Evolutionary conservation across 164 flowering plant species (phyloP), one percentile per base, ranked within the genome.

Genomic region (Chloranthus sessilifolius): DNA sequence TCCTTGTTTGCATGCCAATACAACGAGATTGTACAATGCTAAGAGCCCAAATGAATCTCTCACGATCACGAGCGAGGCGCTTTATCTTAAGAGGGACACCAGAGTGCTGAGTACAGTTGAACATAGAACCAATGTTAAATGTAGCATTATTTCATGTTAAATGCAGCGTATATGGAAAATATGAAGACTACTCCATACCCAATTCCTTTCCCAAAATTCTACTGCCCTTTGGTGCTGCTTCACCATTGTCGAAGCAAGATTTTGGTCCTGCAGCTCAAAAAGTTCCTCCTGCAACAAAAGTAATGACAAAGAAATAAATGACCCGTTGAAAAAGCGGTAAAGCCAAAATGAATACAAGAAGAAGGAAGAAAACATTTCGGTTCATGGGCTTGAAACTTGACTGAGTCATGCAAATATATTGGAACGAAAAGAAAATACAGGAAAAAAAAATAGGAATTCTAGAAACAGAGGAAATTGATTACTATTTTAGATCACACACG

Each of bases 11-110:
- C 74, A 81, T 44, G 70, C 68, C 75, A 42, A 83, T 83, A 66
- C 88, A 80, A 43, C 96, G 85, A 53, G 98, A 74, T 60, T 88
- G 98, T 35, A 83, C 96, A 49, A 91, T 82, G 49, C 86, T 69
- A 54, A 85, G 54, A 20, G 96, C 98, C 98, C 98, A 91, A 44
- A 83, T 73, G 71, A 91, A 88, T 70, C 95, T 85, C 53, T 91
- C 85, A 29, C 92, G 83, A 40, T 91, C 92, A 47, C 72, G 81
- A 58, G 95, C 95, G 55, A 88, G 88, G 22, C 98, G 81, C 61
- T 79, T 91, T 66, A 91, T 78, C 69, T 91, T 91, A 19, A 91
- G 86, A 27, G 95, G 96, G 40, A 63, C 92, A 43, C 72, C 82
- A 54, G 81, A 70, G 60, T 91, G 95, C 96, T 91, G 76, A 23